Conservation (phyloP, 139 green algal species). For the Gonium pectorale region DNA sequence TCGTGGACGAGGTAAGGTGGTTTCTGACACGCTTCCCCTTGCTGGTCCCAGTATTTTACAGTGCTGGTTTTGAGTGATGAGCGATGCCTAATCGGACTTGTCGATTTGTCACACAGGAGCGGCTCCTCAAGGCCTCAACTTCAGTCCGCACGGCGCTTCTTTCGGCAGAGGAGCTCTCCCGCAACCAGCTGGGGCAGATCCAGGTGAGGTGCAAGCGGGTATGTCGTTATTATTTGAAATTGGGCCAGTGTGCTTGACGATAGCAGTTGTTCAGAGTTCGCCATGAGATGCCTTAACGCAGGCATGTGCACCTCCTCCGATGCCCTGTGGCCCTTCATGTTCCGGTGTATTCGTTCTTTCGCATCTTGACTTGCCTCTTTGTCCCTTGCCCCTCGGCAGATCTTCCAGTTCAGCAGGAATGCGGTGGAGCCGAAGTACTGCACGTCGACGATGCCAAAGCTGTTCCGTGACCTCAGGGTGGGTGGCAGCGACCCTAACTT, state of each 20-base stretch:
- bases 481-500: background rate
- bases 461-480: constrained; percentile 49
- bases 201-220: constrained; percentile 55
- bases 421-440: constrained; percentile 72
- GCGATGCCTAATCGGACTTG: background rate
- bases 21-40: background rate
- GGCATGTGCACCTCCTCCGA: no score
- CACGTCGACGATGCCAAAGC: constrained; percentile 74
- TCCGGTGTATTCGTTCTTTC: no score
- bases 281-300: no score
- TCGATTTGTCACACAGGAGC: constrained; percentile 36
- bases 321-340: no score
- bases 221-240: no score
- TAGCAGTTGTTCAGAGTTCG: no score
- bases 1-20: constrained; percentile 75
- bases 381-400: no score
- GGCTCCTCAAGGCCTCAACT: constrained; percentile 72
- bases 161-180: constrained; percentile 69
- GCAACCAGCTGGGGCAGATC: constrained; percentile 83
- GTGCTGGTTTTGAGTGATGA: background rate
- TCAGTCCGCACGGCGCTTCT: constrained; percentile 62
- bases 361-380: no score
- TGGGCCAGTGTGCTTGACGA: no score
- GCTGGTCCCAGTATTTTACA: background rate
- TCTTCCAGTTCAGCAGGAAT: constrained; percentile 21